Evolutionary conservation across 2,329 filamentous ascomycete species (phyloP).

Genomic region (Verruconis gallopava): DNA sequence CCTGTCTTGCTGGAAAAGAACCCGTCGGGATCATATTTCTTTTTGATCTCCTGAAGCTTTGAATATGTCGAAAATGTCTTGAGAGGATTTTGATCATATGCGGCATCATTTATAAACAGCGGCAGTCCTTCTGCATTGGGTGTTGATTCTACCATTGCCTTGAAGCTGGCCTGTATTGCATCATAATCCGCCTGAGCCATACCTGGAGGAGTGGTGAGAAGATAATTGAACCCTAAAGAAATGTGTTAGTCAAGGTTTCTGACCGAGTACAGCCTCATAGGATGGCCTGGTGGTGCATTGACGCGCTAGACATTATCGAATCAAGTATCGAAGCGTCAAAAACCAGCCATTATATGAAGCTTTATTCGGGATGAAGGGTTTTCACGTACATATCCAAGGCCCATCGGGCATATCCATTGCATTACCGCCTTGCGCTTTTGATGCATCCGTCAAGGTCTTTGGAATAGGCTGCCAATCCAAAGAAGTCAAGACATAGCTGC

Average conservation of each 20-base stretch:
- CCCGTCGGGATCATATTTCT: conserved; percentile 7
- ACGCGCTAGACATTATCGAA: no score
- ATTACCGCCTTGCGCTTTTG: conserved; percentile 21
- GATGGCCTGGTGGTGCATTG: no score
- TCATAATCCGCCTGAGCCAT: conserved; percentile 17
- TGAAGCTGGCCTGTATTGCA: conserved; percentile 19
- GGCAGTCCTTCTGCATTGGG: conserved; percentile 15
- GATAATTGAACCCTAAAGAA: conserved; percentile 22
- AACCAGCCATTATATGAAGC: no score
- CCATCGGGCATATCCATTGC: conserved; percentile 25
- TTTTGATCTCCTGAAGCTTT: conserved; percentile 4
- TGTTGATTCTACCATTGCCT: conserved; percentile 18
- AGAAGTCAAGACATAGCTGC: conserved; percentile 16
- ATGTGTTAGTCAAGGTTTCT: no score
- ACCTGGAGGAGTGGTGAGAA: conserved; percentile 16
- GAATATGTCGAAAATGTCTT: not conserved
- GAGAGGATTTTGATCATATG: not conserved
- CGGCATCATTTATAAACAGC: not conserved
- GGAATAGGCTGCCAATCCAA: conserved; percentile 21
- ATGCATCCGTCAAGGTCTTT: conserved; percentile 21
- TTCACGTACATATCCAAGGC: conserved; percentile 22
- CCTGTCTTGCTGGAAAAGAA: conserved; percentile 4
- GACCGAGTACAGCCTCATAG: no score
- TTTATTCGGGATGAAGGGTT: no score
- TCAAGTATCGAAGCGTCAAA: no score